A percentile compares a stretch with the other conserved stretches of the same genome.
phyloP scores from a whole-genome alignment of 345 rosid genomes.

The Heritiera littoralis region DNA sequence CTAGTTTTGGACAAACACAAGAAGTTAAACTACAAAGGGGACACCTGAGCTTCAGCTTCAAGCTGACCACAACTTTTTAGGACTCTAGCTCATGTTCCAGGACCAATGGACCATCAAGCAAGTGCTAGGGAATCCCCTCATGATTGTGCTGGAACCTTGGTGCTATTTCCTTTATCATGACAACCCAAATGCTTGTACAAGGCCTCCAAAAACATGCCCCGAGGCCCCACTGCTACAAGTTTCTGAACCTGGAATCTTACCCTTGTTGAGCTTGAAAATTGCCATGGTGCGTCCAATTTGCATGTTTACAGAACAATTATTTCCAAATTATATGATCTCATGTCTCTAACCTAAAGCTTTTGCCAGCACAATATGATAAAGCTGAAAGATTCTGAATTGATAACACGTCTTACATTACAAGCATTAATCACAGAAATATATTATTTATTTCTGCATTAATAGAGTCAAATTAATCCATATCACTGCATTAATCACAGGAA shows the following conservation, averaged over 20 bases:
- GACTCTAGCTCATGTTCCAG: background rate
- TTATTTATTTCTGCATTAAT: background rate
- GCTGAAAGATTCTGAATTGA: background rate
- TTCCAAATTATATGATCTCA: background rate
- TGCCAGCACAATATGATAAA: background rate
- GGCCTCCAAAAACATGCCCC: background rate
- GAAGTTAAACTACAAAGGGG: background rate
- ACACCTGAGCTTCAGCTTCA: background rate
- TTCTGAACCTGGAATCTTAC: background rate
- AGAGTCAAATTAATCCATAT: background rate
- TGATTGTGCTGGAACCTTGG: conserved; percentile 3
- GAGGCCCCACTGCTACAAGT: background rate
- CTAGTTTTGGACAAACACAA: background rate
- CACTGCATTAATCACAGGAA: background rate
- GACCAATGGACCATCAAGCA: background rate
- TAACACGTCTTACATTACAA: background rate
- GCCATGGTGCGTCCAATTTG: background rate
- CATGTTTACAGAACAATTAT: background rate
- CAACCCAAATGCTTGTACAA: background rate
- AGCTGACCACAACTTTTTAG: background rate
- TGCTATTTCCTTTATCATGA: background rate
- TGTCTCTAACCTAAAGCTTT: background rate
- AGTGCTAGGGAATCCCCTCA: background rate
- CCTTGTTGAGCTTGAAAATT: background rate
- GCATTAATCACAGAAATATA: background rate